These are phyloP conservation scores for Ustilago xerochloae DNA, from an alignment of 1,284 basidiomycete species.

Conservation along the genomic window DNA sequence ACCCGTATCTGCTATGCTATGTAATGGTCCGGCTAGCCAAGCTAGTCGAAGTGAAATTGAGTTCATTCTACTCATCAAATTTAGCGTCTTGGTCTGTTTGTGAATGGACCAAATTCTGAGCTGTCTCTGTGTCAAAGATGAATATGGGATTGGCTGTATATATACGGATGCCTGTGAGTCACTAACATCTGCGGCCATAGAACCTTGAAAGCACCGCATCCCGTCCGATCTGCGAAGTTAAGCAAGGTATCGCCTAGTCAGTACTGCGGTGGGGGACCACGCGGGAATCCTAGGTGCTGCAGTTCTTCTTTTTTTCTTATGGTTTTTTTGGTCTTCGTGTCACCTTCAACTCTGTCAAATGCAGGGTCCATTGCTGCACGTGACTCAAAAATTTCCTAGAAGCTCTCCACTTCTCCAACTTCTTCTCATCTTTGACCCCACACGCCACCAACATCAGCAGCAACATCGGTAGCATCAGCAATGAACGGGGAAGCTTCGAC, in stretches of 20 bases:
- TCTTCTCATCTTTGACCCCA: background rate
- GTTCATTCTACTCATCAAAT: too few relatives aligned
- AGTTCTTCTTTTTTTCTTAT: slow-evolving; percentile 71
- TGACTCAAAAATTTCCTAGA: slow-evolving; percentile 18
- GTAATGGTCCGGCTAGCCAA: background rate
- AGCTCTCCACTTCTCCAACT: background rate
- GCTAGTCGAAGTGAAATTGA: too few relatives aligned
- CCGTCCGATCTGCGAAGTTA: slow-evolving; percentile 84
- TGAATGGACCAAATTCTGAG: too few relatives aligned
- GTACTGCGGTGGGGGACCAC: slow-evolving; percentile 86
- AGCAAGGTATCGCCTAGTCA: slow-evolving; percentile 82
- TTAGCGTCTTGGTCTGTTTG: too few relatives aligned
- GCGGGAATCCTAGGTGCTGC: slow-evolving; percentile 83
- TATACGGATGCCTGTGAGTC: background rate
- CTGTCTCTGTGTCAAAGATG: too few relatives aligned
- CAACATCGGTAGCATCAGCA: background rate
- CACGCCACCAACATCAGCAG: background rate
- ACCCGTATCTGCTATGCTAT: too few relatives aligned
- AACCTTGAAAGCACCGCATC: slow-evolving; percentile 83
- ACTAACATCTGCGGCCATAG: slow-evolving; percentile 77
- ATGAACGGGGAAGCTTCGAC: background rate
- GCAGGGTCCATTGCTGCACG: slow-evolving; percentile 9
- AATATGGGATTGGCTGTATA: background rate
- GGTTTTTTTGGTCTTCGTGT: background rate
- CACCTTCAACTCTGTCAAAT: background rate